Base-by-base conservation (phyloP, 2,329 filamentous ascomycete species). In the Cladosporium oxysporum region DNA sequence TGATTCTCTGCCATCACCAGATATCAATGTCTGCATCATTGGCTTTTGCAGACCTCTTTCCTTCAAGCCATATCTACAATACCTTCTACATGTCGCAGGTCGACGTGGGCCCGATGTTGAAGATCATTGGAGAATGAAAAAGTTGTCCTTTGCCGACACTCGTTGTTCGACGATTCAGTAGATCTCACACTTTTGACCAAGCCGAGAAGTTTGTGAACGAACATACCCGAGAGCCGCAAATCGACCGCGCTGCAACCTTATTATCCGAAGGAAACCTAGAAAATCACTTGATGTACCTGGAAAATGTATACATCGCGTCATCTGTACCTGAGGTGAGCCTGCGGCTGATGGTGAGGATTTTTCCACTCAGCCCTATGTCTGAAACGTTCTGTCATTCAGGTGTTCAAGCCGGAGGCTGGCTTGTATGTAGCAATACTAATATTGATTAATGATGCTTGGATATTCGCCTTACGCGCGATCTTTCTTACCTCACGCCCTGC, bases 241-340 rank as follows among this genome's bases (percentile, higher is more conserved):
- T 31, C 28, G 18, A 16, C 52, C 52, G 52, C 52, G 52, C 16
- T 31, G 31, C 28, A 55, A 55, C 29, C 52, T 55, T 55, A 21
- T 29, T 21, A 55, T n/a, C 52, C 52, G 28, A 33, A 31, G 31
- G 28, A 55, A 23, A 55, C 16, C 52, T 31, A 55, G 33, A 58
- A 16, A 21, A 35, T 37, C 18, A 3, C 16, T 37, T 11, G 2
- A 23, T 37, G 31, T 58, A 28, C 55, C 55, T 58, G 55, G 28
- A 23, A 26, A 12, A 37, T 21, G 55, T 58, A 21, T 58, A 21
- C 55, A 58, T 37, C 55, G 31, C 55, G 55, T 58, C 55, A 58
- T 58, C 29, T 26, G 29, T 33, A 18, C 14, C 28, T 29, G 28
- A 31, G 8, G 29, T 31, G 29, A 33, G 29, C 28, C 12, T 29